These are phyloP conservation scores for Candida sonorensis DNA, from an alignment of 805 yeast species.

Conservation along the genomic window DNA sequence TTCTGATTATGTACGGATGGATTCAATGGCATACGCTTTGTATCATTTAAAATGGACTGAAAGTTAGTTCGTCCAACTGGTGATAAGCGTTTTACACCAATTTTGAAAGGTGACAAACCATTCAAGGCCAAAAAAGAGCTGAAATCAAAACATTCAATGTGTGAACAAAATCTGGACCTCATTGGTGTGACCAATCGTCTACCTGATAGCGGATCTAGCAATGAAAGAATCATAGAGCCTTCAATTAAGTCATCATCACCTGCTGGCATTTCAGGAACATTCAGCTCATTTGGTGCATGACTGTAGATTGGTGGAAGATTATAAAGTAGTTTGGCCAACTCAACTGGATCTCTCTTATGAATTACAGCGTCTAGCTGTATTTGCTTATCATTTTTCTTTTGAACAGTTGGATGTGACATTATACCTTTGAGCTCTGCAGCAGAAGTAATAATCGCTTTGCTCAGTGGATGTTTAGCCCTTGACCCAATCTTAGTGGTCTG, in stretches of 20 bases:
- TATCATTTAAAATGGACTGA: conserved; percentile 19
- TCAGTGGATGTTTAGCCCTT: no score
- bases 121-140: conserved; percentile 24
- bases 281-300: not conserved
- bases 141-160: conserved; percentile 30
- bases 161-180: conserved; percentile 27
- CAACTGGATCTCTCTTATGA: not conserved
- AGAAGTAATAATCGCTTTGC: no score
- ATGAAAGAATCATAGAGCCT: conserved; percentile 21
- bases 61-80: conserved; percentile 15
- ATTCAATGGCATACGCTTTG: conserved; percentile 17
- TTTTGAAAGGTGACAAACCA: conserved; percentile 20
- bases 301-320: not conserved
- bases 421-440: no score
- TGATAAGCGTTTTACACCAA: conserved; percentile 15
- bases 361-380: not conserved
- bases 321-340: not conserved
- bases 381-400: no score
- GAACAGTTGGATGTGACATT: no score
- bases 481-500: no score
- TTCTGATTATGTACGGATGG: conserved; percentile 15
- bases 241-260: conserved; percentile 28
- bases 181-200: conserved; percentile 22
- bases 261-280: no score
- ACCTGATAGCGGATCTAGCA: conserved; percentile 29